Evolutionary conservation across 1,139 yeast genomes (phyloP).

Genomic region (Entelexis sorbosivorans): DNA sequence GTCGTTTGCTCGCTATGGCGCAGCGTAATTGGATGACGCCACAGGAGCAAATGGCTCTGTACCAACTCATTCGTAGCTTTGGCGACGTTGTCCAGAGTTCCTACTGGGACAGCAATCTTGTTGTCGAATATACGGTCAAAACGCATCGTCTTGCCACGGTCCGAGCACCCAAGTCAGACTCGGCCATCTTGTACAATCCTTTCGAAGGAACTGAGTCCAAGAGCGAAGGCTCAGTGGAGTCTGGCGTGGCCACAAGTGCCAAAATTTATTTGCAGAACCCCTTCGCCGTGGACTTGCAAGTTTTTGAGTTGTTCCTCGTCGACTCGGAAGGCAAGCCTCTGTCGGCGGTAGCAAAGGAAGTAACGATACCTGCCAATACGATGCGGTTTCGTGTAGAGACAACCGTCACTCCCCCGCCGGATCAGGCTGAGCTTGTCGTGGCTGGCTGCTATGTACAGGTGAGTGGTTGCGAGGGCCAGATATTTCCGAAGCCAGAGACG

Average conservation of each 20-base stretch:
- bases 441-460: conserved; percentile 40
- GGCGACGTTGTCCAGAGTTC: conserved; percentile 28
- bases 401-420: conserved; percentile 36
- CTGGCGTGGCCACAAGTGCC: conserved; percentile 26
- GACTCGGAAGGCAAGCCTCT: conserved; percentile 11
- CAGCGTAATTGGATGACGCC: conserved; percentile 29
- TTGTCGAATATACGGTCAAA: conserved; percentile 41
- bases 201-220: conserved; percentile 35
- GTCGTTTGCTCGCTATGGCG: conserved; percentile 43
- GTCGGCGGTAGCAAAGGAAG: conserved; percentile 21
- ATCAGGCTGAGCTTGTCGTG: conserved; percentile 36
- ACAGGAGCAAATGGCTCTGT: conserved; percentile 39
- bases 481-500: conserved; percentile 29
- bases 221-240: conserved; percentile 41
- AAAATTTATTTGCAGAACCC: conserved; percentile 64
- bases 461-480: conserved; percentile 36
- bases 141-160: conserved; percentile 13
- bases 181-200: conserved; percentile 36
- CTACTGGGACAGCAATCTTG: conserved; percentile 65
- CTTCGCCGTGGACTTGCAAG: conserved; percentile 59
- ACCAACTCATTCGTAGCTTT: conserved; percentile 27
- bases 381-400: conserved; percentile 32
- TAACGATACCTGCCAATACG: conserved; percentile 36
- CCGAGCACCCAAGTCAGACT: background rate
- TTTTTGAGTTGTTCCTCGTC: conserved; percentile 39